Percentiles rank a stretch among this genome's conserved stretches.
Conservation (phyloP, 73 alveolate species). For the Symbiodinium natans region DNA sequence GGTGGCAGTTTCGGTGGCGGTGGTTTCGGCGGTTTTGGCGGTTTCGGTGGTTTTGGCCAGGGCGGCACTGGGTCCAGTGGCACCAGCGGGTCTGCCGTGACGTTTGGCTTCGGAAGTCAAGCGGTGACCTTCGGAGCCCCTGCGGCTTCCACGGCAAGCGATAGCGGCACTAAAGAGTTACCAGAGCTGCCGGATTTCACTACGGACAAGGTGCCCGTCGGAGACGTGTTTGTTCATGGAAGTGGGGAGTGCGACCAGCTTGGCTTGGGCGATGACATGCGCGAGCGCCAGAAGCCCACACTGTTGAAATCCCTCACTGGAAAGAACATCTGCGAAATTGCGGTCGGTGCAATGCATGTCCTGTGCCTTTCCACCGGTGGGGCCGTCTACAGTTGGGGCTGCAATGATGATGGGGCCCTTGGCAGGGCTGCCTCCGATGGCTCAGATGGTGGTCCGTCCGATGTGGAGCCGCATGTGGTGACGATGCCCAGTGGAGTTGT, state of each 20-base stretch:
- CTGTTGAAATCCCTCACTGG: slow-evolving; percentile 44
- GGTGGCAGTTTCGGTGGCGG: not conserved
- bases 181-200: slow-evolving; percentile 20
- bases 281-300: slow-evolving; percentile 94
- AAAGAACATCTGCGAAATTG: slow-evolving; percentile 83
- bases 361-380: slow-evolving; percentile 94
- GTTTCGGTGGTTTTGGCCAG: slow-evolving; percentile 34
- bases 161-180: not conserved
- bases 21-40: not conserved
- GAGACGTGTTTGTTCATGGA: slow-evolving; percentile 95
- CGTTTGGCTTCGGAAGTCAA: slow-evolving; percentile 45
- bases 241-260: slow-evolving; percentile 96
- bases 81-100: not conserved
- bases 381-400: slow-evolving; percentile 96
- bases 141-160: not conserved
- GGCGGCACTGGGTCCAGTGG: no score
- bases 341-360: slow-evolving; percentile 97
- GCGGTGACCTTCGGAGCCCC: not conserved
- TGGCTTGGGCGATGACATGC: slow-evolving; percentile 94
- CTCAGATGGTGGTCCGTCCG: slow-evolving; percentile 49
- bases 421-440: slow-evolving; percentile 94
- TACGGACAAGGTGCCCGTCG: slow-evolving; percentile 39
- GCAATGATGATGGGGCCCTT: slow-evolving; percentile 97
- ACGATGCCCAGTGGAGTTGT: slow-evolving; percentile 47
- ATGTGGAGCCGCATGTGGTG: slow-evolving; percentile 59